A percentile compares a stretch with the other conserved stretches of the same genome.
phyloP scores from a whole-genome alignment of 2,329 filamentous ascomycete species.

The Colletotrichum sp. region DNA sequence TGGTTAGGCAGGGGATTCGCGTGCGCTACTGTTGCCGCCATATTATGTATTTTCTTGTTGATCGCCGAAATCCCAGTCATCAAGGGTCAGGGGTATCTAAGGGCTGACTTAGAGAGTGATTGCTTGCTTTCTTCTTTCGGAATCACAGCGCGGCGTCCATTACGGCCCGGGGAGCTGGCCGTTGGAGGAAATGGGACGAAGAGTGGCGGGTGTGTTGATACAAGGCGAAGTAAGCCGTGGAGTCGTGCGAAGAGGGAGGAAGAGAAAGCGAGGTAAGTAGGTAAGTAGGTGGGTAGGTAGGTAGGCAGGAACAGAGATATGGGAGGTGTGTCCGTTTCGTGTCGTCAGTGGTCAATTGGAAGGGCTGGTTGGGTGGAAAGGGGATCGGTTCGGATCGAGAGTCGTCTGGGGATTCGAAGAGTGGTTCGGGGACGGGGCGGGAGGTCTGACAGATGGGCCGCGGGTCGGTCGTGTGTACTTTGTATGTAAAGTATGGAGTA shows the following conservation, averaged over 20 bases:
- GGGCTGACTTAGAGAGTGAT: not conserved
- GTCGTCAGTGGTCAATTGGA: conserved; percentile 10
- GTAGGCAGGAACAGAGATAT: not conserved
- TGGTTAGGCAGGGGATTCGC: conserved; percentile 9
- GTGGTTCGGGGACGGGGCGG: not conserved
- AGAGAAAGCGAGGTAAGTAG: not conserved
- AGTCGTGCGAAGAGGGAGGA: not conserved
- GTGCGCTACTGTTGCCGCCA: conserved; percentile 20
- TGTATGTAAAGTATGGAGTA: not conserved
- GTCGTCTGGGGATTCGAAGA: conserved; percentile 2
- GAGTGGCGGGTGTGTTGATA: not conserved
- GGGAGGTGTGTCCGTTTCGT: not conserved
- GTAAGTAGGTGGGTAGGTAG: not conserved
- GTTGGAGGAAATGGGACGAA: not conserved
- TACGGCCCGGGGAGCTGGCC: not conserved
- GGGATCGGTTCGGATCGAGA: conserved; percentile 12
- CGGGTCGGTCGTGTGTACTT: not conserved
- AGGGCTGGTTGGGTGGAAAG: not conserved
- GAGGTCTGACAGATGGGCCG: not conserved
- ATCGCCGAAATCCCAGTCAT: conserved; percentile 15
- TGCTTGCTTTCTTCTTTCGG: not conserved
- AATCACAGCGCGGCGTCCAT: conserved; percentile 10
- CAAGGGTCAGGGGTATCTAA: not conserved
- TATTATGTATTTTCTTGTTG: conserved; percentile 16
- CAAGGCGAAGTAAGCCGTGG: not conserved